These are phyloP conservation scores for Telfairia occidentalis DNA, from an alignment of 331 rosid species.

Conservation along the genomic window DNA sequence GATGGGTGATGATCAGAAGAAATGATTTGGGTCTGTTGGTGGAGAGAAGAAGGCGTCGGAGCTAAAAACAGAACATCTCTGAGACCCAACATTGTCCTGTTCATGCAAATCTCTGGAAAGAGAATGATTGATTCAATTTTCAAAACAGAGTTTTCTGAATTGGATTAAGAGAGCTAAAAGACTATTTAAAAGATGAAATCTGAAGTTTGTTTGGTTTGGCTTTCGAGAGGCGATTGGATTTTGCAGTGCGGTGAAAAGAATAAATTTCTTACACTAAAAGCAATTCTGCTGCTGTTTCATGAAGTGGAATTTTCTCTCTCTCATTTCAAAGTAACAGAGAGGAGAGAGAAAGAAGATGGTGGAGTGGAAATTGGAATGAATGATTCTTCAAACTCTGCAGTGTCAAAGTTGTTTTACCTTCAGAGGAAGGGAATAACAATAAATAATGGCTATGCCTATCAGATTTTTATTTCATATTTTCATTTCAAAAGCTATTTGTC, in stretches of 20 bases:
- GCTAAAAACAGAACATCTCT: conserved; percentile 64
- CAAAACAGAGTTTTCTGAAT: not conserved
- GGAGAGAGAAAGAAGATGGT: not conserved
- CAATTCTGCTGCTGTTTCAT: not conserved
- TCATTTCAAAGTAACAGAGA: not conserved
- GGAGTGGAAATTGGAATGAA: not conserved
- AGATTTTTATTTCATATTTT: too few species aligned
- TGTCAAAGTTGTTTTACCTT: not conserved
- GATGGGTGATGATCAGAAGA: conserved; percentile 43
- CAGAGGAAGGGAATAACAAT: not conserved
- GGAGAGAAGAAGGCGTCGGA: conserved; percentile 31
- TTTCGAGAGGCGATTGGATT: too few species aligned
- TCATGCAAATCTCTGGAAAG: not conserved
- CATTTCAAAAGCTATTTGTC: not conserved
- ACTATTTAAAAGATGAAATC: not conserved
- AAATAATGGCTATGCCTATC: not conserved
- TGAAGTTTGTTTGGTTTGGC: not conserved
- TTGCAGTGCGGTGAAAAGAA: not conserved
- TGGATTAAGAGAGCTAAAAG: not conserved
- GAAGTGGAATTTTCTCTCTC: not conserved
- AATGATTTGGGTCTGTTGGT: conserved; percentile 42
- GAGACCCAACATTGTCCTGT: conserved; percentile 52
- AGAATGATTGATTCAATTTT: not conserved
- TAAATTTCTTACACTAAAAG: not conserved
- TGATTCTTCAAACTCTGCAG: not conserved